These are phyloP conservation scores for Debaryomycetaceae sp. DNA, from an alignment of 1,139 yeast genomes.

Conservation along the genomic window DNA sequence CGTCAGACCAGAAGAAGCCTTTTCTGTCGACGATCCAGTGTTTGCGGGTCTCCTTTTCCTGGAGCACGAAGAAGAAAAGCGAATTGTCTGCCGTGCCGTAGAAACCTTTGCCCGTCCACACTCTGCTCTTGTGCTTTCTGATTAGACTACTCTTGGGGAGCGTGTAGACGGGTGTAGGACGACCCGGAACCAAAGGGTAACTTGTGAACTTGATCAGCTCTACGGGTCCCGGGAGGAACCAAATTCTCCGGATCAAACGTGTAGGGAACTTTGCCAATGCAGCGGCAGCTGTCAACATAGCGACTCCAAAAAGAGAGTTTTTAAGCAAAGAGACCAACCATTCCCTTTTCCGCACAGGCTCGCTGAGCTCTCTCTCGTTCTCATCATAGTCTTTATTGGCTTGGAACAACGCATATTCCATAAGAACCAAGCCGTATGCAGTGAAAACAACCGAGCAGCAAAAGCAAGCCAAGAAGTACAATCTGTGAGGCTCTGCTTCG, in stretches of 20 bases:
- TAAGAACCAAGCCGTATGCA: slow-evolving; percentile 59
- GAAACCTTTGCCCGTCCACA: slow-evolving; percentile 84
- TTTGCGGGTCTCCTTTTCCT: slow-evolving; percentile 47
- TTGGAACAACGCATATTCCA: slow-evolving; percentile 57
- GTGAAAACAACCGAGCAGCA: slow-evolving; percentile 67
- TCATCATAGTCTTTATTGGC: slow-evolving; percentile 57
- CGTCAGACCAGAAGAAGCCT: slow-evolving; percentile 91
- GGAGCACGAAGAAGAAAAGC: slow-evolving; percentile 68
- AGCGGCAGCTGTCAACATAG: slow-evolving; percentile 39
- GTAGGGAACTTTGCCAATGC: slow-evolving; percentile 56
- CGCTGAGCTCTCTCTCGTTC: slow-evolving; percentile 46
- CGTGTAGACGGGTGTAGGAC: slow-evolving; percentile 72
- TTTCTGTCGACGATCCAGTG: slow-evolving; percentile 82
- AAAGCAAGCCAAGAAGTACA: slow-evolving; percentile 68
- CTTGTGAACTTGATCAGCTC: slow-evolving; percentile 63
- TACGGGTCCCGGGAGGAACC: slow-evolving; percentile 63
- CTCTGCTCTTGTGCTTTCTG: slow-evolving; percentile 60
- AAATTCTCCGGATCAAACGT: slow-evolving; percentile 68
- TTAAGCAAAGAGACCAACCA: slow-evolving; percentile 30
- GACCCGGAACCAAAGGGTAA: slow-evolving; percentile 72
- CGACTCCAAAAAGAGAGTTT: slow-evolving; percentile 34
- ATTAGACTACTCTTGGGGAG: slow-evolving; percentile 55
- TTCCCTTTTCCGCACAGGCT: slow-evolving; percentile 33
- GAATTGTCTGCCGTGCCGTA: slow-evolving; percentile 79
- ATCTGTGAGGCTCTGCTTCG: slow-evolving; percentile 79